Percentiles rank a stretch among this genome's conserved stretches.
Evolutionary conservation across 2,329 filamentous ascomycete genomes (phyloP).

Genomic region (Teratosphaeria destructans): DNA sequence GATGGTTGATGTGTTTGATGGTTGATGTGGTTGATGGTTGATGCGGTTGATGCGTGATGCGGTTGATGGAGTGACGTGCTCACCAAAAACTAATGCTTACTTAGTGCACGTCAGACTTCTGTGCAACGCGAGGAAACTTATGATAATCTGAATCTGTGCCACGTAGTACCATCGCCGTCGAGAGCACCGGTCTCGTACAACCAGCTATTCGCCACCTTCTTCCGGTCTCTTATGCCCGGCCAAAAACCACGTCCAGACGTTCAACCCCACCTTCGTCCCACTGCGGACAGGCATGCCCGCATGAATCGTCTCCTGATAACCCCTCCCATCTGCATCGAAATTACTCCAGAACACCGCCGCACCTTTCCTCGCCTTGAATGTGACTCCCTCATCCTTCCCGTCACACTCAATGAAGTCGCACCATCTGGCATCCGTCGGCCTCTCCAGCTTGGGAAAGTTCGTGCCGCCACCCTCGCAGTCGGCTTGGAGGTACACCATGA

Average conservation of each 20-base stretch:
- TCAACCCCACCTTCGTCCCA: constrained; percentile 50
- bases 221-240: background rate
- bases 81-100: background rate
- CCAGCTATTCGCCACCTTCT: background rate
- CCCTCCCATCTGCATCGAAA: constrained; percentile 43
- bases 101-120: no score
- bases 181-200: background rate
- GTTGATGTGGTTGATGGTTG: background rate
- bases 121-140: background rate
- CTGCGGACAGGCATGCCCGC: constrained; percentile 47
- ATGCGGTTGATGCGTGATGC: background rate
- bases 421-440: constrained; percentile 39
- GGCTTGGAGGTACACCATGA: constrained; percentile 51
- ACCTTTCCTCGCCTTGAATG: constrained; percentile 47
- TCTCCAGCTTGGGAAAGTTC: constrained; percentile 45
- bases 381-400: constrained; percentile 33
- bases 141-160: background rate
- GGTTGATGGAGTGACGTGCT: background rate
- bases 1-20: no score
- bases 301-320: constrained; percentile 51
- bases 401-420: constrained; percentile 49
- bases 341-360: constrained; percentile 57
- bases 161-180: background rate
- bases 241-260: constrained; percentile 53
- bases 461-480: constrained; percentile 50